Evolutionary conservation across 805 yeast species (phyloP), one percentile per base, ranked within the genome.

Genomic region (Ogataea minuta): DNA sequence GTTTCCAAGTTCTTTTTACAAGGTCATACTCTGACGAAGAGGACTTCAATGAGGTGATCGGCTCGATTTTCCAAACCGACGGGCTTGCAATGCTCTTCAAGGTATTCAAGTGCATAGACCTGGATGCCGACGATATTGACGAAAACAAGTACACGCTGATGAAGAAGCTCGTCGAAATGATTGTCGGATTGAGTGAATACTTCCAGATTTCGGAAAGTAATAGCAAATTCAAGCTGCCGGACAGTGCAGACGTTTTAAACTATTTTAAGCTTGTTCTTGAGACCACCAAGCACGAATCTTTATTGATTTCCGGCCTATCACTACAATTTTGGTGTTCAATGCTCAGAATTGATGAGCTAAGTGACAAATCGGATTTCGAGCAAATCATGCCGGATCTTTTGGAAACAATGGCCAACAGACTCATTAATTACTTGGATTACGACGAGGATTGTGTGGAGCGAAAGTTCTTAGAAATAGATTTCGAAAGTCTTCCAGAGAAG

Each of bases 271-370:
- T 93, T 15, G 88, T 93, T 5, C 67, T 93, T 30, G 74, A 80
- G 31, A 87, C 96, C 1, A 85, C 96, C 0, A 75, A 72, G 52
- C 93, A 88, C 56, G 84, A 87, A 17, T 85, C 95, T 52, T 70
- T 93, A 40, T 82, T 91, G n/a, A 81, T 91, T 3, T 83, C 95
- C 35, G 96, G 96, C 0, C 71, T 93, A 12, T 85, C 96, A 0
- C 64, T 93, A 36, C 96, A 89, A 58, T 84, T 93, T 67, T 95
- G 99, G 99, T 88, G 95, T 45, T 77, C 91, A 2, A 78, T 91
- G 49, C 66, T 95, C 36, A 74, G 99, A 53, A 77, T 81, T 41
- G 96, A 89, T 50, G 86, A 81, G 44, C 68, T 84, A 32, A 70
- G 81, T 43, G 76, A 78, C 9, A 74, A 72, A 47, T 68, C 71